Conservation (phyloP, 2,329 filamentous ascomycete genomes). For the Blastomyces emzantsi region DNA sequence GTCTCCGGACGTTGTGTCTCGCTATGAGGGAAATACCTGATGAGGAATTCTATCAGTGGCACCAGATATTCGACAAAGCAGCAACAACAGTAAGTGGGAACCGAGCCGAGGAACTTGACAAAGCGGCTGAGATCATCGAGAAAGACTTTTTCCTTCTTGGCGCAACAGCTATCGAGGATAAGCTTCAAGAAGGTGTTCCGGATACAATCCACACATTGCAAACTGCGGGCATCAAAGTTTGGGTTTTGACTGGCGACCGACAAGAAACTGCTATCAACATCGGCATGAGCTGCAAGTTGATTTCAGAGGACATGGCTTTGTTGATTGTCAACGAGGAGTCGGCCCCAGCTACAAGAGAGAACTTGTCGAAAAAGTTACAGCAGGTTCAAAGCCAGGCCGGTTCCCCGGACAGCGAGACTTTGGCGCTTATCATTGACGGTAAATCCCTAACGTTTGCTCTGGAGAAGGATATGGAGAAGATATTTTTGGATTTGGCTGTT, state of each 20-base stretch:
- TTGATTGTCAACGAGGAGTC: constrained; percentile 91
- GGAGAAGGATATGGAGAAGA: constrained; percentile 86
- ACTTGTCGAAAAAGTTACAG: constrained; percentile 85
- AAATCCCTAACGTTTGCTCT: constrained; percentile 90
- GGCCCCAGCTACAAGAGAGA: constrained; percentile 69
- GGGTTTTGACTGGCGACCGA: constrained; percentile 94
- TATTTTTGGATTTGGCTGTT: constrained; percentile 85
- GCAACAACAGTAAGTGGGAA: constrained; percentile 86
- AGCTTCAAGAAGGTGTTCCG: constrained; percentile 90
- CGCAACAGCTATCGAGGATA: constrained; percentile 94
- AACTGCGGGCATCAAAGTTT: constrained; percentile 95
- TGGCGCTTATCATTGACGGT: constrained; percentile 91
- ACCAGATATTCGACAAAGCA: constrained; percentile 74
- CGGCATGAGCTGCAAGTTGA: constrained; percentile 97
- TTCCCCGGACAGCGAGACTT: constrained; percentile 54
- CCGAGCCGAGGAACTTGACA: constrained; percentile 89
- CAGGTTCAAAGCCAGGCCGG: constrained; percentile 77
- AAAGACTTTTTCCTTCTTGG: constrained; percentile 84
- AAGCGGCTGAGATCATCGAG: constrained; percentile 92
- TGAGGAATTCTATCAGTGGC: constrained; percentile 81
- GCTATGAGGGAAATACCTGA: constrained; percentile 91
- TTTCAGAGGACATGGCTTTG: constrained; percentile 97
- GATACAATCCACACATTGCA: constrained; percentile 97
- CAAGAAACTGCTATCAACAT: constrained; percentile 99
- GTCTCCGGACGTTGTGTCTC: constrained; percentile 85